phyloP scores from a whole-genome alignment of 345 rosid genomes.

The Pugionium cornutum region DNA sequence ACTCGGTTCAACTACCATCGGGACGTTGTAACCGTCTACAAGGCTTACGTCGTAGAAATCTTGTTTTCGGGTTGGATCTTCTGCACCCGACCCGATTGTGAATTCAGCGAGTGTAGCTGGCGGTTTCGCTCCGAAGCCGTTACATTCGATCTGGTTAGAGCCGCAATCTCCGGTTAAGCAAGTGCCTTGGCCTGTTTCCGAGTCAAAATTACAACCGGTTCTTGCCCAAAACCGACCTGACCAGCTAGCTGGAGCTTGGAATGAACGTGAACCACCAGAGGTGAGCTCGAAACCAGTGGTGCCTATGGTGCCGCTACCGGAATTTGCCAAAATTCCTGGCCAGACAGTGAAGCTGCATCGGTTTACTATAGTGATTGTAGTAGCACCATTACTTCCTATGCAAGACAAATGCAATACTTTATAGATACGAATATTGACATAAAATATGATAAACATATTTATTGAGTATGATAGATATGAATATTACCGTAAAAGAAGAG shows the following conservation, averaged over 20 bases:
- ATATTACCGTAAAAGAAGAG: too few relatives aligned
- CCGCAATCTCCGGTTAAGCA: slow-evolving; percentile 77
- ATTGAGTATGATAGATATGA: too few relatives aligned
- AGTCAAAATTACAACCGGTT: slow-evolving; percentile 56
- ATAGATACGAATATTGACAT: too few relatives aligned
- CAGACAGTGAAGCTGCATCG: slow-evolving; percentile 65
- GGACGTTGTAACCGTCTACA: slow-evolving; percentile 22
- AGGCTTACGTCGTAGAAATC: slow-evolving; percentile 48
- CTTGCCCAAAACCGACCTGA: slow-evolving; percentile 81
- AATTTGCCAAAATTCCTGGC: slow-evolving; percentile 62
- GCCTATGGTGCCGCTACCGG: slow-evolving; percentile 50
- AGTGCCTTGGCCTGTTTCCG: slow-evolving; percentile 47
- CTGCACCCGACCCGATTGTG: slow-evolving; percentile 56
- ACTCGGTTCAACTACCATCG: slow-evolving; percentile 48
- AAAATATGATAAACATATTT: too few relatives aligned
- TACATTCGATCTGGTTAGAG: slow-evolving; percentile 62
- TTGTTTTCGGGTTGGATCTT: slow-evolving; percentile 17
- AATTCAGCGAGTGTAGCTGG: slow-evolving; percentile 69
- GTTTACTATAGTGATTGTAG: slow-evolving; percentile 53
- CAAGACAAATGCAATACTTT: neutral
- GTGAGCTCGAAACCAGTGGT: slow-evolving; percentile 61
- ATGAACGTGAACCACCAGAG: slow-evolving; percentile 48
- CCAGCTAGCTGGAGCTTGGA: slow-evolving; percentile 61
- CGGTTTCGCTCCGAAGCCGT: slow-evolving; percentile 59
- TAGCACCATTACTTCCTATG: slow-evolving; percentile 52